Percentiles rank a stretch among this genome's conserved stretches.
Conservation (phyloP, 1,284 basidiomycete species). For the Coniophora puteana region DNA sequence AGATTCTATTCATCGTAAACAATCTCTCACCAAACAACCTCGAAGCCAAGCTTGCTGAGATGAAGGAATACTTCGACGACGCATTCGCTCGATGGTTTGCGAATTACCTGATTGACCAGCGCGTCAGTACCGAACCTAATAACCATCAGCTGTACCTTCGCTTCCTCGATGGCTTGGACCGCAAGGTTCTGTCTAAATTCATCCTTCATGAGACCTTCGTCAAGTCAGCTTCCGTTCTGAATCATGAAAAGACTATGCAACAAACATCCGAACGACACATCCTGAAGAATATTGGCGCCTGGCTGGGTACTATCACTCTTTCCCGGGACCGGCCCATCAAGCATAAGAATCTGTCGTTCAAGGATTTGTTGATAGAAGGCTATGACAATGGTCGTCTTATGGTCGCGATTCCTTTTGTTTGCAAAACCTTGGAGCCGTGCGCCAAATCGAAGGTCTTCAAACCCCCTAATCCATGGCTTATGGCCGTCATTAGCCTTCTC, state of each 20-base stretch:
- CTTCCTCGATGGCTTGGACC: slow-evolving; percentile 83
- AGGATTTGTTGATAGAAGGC: slow-evolving; percentile 93
- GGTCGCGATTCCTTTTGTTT: slow-evolving; percentile 97
- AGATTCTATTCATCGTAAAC: slow-evolving; percentile 97
- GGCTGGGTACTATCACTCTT: slow-evolving; percentile 93
- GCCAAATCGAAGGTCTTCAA: slow-evolving; percentile 89
- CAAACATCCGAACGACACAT: slow-evolving; percentile 82
- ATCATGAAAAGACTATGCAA: slow-evolving; percentile 88
- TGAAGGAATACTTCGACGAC: slow-evolving; percentile 79
- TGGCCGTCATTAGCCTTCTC: slow-evolving; percentile 90
- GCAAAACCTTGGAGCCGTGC: slow-evolving; percentile 94
- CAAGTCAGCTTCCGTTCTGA: slow-evolving; percentile 84
- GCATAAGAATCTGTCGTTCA: slow-evolving; percentile 93
- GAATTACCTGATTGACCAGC: slow-evolving; percentile 94
- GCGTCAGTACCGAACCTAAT: slow-evolving; percentile 95
- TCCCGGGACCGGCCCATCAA: slow-evolving; percentile 91
- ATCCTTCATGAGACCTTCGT: slow-evolving; percentile 92
- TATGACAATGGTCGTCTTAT: slow-evolving; percentile 91
- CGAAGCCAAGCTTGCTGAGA: slow-evolving; percentile 81
- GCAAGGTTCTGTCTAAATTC: slow-evolving; percentile 63
- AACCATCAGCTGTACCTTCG: slow-evolving; percentile 95
- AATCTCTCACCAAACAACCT: slow-evolving; percentile 96
- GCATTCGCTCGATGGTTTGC: slow-evolving; percentile 94
- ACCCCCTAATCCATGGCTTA: slow-evolving; percentile 97
- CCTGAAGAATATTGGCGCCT: slow-evolving; percentile 93